Evolutionary conservation across 768 basidiomycete genomes (phyloP).

Genomic region (Kwoniella pini): DNA sequence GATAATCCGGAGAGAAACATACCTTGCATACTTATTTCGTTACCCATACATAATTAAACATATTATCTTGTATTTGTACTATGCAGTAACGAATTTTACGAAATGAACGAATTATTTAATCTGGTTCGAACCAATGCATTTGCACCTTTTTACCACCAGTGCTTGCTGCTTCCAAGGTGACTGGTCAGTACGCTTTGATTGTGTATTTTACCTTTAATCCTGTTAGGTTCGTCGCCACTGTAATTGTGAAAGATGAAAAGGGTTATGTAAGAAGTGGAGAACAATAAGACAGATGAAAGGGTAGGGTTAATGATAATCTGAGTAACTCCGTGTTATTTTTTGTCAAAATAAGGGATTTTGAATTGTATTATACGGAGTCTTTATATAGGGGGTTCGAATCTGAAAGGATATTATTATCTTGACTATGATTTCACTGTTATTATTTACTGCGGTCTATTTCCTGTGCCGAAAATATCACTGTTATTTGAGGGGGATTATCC

Average conservation of each 20-base stretch:
- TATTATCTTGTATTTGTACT: not conserved
- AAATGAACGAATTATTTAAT: not conserved
- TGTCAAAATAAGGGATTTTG: too few relatives aligned
- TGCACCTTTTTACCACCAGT: not conserved
- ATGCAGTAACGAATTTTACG: not conserved
- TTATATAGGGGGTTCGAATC: too few relatives aligned
- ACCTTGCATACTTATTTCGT: slow-evolving; percentile 1
- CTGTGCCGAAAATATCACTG: too few relatives aligned
- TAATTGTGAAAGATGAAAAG: not conserved
- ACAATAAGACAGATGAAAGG: slow-evolving; percentile 1
- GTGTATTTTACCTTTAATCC: not conserved
- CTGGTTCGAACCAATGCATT: not conserved
- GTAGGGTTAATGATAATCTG: not conserved
- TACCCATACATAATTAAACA: not conserved
- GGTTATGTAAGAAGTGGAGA: slow-evolving; percentile 1
- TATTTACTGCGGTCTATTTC: too few relatives aligned
- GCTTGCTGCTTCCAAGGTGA: not conserved
- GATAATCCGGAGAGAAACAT: not conserved
- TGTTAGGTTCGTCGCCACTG: not conserved
- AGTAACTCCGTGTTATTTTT: not conserved
- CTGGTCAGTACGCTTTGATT: not conserved
- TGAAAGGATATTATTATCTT: too few relatives aligned
- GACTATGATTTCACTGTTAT: too few relatives aligned
- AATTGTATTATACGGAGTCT: too few relatives aligned
- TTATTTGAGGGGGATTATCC: too few relatives aligned